These are phyloP conservation scores for Clarireedia hainanense DNA, from an alignment of 2,329 filamentous ascomycete species.

Conservation along the genomic window DNA sequence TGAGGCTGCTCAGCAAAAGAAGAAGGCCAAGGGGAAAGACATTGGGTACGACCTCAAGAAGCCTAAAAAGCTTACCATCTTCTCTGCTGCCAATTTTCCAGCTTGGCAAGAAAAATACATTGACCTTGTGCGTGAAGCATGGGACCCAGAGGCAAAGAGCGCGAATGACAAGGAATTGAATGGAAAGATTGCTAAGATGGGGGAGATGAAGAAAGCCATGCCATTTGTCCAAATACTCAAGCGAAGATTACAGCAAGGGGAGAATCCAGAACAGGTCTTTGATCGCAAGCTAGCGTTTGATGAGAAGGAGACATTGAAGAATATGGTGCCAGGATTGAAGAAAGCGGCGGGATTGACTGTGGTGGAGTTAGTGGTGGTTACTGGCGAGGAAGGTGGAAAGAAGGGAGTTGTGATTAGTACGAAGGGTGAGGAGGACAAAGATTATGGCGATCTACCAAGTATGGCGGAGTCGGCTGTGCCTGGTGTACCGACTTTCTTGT, in stretches of 20 bases:
- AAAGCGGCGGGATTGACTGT: conserved; percentile 63
- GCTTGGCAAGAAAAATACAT: conserved; percentile 89
- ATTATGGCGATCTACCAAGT: conserved; percentile 47
- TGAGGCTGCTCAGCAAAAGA: conserved; percentile 76
- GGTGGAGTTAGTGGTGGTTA: conserved; percentile 65
- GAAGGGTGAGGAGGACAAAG: conserved; percentile 52
- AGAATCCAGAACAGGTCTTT: conserved; percentile 61
- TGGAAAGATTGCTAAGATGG: conserved; percentile 70
- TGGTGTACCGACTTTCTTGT: conserved; percentile 72
- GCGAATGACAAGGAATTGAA: conserved; percentile 77
- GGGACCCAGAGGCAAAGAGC: conserved; percentile 52
- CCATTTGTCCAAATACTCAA: conserved; percentile 87
- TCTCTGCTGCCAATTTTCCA: conserved; percentile 71
- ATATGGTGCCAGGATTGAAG: conserved; percentile 75
- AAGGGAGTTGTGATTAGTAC: conserved; percentile 43
- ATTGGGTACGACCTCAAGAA: conserved; percentile 81
- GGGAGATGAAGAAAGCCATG: conserved; percentile 96
- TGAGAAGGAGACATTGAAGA: conserved; percentile 64
- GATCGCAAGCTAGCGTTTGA: conserved; percentile 82
- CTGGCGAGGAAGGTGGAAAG: conserved; percentile 61
- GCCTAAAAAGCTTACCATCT: conserved; percentile 87
- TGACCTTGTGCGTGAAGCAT: conserved; percentile 65
- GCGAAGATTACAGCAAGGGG: conserved; percentile 67
- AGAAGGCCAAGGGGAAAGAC: conserved; percentile 87
- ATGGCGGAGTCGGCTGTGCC: conserved; percentile 70